phyloP scores from a whole-genome alignment of 2,329 filamentous ascomycete genomes.

The Blumeria hordei region DNA sequence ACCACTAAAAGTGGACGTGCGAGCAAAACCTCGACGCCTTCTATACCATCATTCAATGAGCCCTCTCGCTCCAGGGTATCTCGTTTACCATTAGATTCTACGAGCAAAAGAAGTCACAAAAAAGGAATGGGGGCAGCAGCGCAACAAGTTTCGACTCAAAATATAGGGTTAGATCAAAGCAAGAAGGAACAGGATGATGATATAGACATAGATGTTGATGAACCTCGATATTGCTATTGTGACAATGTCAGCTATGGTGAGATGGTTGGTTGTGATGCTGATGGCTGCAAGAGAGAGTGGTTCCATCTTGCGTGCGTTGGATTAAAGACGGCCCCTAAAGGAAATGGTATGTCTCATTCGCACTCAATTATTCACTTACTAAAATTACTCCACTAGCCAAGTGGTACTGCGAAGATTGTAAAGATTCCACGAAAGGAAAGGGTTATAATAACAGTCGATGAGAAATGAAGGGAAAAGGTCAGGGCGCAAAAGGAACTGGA shows the following conservation, averaged over 20 bases:
- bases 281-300: slow-evolving; percentile 53
- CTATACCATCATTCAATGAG: slow-evolving; percentile 31
- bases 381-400: slow-evolving; percentile 9
- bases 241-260: slow-evolving; percentile 60
- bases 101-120: slow-evolving; percentile 32
- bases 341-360: slow-evolving; percentile 16
- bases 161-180: slow-evolving; percentile 21
- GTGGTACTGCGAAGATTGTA: slow-evolving; percentile 15
- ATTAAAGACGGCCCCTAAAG: slow-evolving; percentile 51
- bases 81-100: slow-evolving; percentile 18
- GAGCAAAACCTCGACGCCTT: slow-evolving; percentile 42
- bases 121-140: slow-evolving; percentile 23
- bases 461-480: neutral
- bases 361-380: neutral
- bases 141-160: slow-evolving; percentile 12
- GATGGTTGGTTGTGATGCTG: slow-evolving; percentile 62
- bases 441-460: neutral
- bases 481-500: no score
- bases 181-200: slow-evolving; percentile 26
- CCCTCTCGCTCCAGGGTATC: slow-evolving; percentile 26
- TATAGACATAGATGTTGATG: slow-evolving; percentile 40
- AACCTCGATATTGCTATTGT: slow-evolving; percentile 59
- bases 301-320: slow-evolving; percentile 68
- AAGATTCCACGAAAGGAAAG: slow-evolving; percentile 4
- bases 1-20: slow-evolving; percentile 39